phyloP scores from a whole-genome alignment of 805 yeast genomes.

The Candida silvicultrix region DNA sequence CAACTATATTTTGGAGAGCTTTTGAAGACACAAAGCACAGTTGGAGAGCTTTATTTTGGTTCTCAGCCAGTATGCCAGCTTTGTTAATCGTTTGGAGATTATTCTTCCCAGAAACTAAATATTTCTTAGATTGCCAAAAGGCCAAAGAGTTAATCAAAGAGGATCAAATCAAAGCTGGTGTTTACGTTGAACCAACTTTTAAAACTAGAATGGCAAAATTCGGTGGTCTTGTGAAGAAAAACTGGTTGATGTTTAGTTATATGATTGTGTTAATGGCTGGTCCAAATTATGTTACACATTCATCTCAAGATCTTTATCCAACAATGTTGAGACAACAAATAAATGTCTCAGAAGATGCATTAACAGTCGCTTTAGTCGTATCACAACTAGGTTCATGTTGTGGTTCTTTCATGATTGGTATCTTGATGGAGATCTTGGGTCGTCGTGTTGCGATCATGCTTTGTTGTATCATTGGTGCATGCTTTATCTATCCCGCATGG shows the following conservation, averaged over 20 bases:
- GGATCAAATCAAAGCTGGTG: slow-evolving; percentile 23
- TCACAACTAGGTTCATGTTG: slow-evolving; percentile 61
- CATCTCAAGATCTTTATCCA: slow-evolving; percentile 70
- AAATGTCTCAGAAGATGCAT: slow-evolving; percentile 36
- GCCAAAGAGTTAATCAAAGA: slow-evolving; percentile 20
- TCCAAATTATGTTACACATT: slow-evolving; percentile 66
- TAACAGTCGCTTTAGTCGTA: slow-evolving; percentile 55
- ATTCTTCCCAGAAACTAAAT: slow-evolving; percentile 52
- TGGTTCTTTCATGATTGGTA: slow-evolving; percentile 58
- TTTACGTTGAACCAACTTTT: slow-evolving; percentile 21
- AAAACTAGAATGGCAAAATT: slow-evolving; percentile 21
- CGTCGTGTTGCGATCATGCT: slow-evolving; percentile 50
- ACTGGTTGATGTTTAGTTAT: slow-evolving; percentile 60
- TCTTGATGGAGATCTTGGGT: slow-evolving; percentile 52
- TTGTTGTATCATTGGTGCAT: slow-evolving; percentile 52
- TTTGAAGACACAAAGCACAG: slow-evolving; percentile 41
- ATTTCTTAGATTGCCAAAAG: slow-evolving; percentile 31
- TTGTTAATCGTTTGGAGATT: slow-evolving; percentile 52
- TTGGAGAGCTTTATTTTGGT: slow-evolving; percentile 74
- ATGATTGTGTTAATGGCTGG: slow-evolving; percentile 59
- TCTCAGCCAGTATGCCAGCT: slow-evolving; percentile 58
- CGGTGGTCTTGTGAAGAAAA: slow-evolving; percentile 31
- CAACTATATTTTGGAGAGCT: slow-evolving; percentile 60
- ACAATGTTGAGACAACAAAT: slow-evolving; percentile 54
- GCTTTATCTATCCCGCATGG: slow-evolving; percentile 57